Base-by-base conservation (phyloP, 768 basidiomycete species). In the Pholiota molesta region DNA sequence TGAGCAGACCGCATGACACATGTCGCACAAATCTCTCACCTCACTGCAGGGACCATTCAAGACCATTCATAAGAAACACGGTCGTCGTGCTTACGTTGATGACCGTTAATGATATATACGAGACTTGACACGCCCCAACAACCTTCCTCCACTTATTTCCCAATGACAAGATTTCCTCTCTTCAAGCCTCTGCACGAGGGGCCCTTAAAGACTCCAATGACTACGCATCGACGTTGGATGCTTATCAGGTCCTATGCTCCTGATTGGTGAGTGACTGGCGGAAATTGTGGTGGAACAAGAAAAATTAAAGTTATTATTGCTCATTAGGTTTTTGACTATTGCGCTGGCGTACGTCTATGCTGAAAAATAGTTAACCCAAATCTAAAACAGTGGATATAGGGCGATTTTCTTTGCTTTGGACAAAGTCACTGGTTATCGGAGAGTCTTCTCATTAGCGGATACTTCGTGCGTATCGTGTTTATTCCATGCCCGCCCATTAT, bases 381-480 rank as follows among this genome's bases (percentile, higher is more conserved):
- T 7, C 21, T 37, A 47, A 54, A 60, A 55, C 56, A 44, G 42
- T 19, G 8, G 40, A 19, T 21, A 4, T 70, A 91, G 92, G 28
- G 84, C 74, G 1, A 55, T 82, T 1, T 91, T 92, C 74, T 86
- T 86, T 70, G 79, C 83, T 11, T 74, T 94, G 17, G 80, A 92
- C 68, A 72, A 75, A n/a, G 76, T 94, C 10, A 77, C 86, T 55
- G 91, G 92, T 7, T 95, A 87, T 75, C 81, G 87, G 71, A 78
- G 95, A 61, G 80, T 83, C 42, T 97, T 97, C 74, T 94, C 92
- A 1, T 75, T 95, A 23, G 74, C 80, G 44, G 94, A 97, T 75
- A 86, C 85, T 19, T 85, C 91, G 88, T 93, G 68, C 66, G 89
- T 78, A 40, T 21, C 3, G 29, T 23, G 28, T 21, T 44, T 47